phyloP scores from a whole-genome alignment of 257 asterid genomes.

The Anisodus acutangulus region DNA sequence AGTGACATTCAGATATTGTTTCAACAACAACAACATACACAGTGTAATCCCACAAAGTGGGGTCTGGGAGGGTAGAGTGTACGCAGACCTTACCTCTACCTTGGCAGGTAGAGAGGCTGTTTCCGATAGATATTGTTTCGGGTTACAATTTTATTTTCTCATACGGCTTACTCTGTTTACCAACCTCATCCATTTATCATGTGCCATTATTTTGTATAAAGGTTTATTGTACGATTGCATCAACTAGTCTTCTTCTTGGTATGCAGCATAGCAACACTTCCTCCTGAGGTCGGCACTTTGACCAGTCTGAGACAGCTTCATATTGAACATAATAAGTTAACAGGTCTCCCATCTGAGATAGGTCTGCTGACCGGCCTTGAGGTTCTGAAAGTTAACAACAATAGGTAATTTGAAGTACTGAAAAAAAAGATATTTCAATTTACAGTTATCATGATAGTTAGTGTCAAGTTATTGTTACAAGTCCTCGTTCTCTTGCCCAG shows the following conservation, averaged over 20 bases:
- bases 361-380: constrained; percentile 68
- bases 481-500: neutral
- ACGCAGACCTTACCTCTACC: too few relatives aligned
- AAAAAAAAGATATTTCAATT: neutral
- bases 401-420: constrained; percentile 58
- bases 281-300: constrained; percentile 72
- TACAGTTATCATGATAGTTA: neutral
- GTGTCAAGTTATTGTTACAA: neutral
- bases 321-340: constrained; percentile 63
- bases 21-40: too few relatives aligned
- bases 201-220: neutral
- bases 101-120: too few relatives aligned
- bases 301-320: constrained; percentile 71
- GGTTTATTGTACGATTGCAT: neutral
- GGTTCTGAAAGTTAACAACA: constrained; percentile 72
- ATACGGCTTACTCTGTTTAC: neutral
- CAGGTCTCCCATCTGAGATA: constrained; percentile 70
- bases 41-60: too few relatives aligned
- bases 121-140: neutral
- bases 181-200: neutral
- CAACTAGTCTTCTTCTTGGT: constrained; percentile 18
- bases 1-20: neutral
- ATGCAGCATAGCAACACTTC: constrained; percentile 68
- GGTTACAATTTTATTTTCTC: neutral
- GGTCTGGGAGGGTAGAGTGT: too few relatives aligned